Conservation (phyloP, 768 basidiomycete genomes). For the Tylopilus subfusipes region DNA sequence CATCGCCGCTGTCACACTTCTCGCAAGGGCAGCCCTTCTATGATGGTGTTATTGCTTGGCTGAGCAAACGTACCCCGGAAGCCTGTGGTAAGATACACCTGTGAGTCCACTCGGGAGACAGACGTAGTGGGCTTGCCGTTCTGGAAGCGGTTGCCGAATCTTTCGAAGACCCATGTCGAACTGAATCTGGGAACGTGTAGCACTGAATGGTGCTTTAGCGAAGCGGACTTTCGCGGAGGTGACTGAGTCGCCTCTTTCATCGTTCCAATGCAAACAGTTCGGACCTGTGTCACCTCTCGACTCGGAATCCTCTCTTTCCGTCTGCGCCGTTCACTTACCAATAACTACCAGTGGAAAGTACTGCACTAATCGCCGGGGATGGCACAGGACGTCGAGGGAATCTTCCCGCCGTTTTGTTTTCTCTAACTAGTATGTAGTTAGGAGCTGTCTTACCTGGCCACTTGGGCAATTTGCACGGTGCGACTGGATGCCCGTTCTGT, state of each 20-base stretch:
- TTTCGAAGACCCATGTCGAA: too few species aligned
- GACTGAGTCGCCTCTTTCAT: too few species aligned
- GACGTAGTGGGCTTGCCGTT: neutral
- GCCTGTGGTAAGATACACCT: neutral
- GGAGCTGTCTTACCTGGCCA: constrained; percentile 7
- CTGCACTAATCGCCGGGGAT: neutral
- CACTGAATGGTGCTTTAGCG: too few species aligned
- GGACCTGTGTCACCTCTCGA: too few species aligned
- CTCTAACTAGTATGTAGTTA: neutral
- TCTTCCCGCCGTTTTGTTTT: neutral
- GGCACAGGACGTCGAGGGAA: neutral
- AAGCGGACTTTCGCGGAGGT: too few species aligned
- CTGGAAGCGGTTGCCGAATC: neutral
- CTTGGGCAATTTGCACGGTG: neutral
- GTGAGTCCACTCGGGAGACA: neutral
- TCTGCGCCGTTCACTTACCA: neutral
- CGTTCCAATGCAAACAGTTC: too few species aligned
- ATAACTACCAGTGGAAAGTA: too few species aligned
- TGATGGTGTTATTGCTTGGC: neutral
- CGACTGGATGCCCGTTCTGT: neutral
- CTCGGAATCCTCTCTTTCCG: too few species aligned
- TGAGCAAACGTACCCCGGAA: neutral
- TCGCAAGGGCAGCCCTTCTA: neutral
- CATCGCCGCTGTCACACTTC: neutral
- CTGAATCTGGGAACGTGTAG: too few species aligned